A percentile compares a stretch with the other conserved stretches of the same genome.
Evolutionary conservation across 2,329 filamentous ascomycete genomes (phyloP).

Genomic region (Ophioceras dolichostomum): DNA sequence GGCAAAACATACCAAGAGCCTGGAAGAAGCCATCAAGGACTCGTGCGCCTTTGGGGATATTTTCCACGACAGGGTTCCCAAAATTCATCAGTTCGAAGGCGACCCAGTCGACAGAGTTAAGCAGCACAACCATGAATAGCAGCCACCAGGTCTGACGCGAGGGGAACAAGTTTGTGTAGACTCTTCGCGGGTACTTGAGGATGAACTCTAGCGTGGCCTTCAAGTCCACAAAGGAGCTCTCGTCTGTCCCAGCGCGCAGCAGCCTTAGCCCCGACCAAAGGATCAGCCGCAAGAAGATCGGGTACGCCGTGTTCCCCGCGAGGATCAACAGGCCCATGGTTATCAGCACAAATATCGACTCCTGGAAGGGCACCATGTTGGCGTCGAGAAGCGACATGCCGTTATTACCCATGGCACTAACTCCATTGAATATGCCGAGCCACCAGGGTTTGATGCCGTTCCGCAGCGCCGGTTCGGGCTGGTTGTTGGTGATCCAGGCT

Average conservation of each 20-base stretch:
- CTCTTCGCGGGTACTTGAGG: conserved; percentile 41
- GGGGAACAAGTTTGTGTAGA: conserved; percentile 54
- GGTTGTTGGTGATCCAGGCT: conserved; percentile 44
- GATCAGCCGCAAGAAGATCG: conserved; percentile 47
- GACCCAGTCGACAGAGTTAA: conserved; percentile 53
- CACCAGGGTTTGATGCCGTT: conserved; percentile 57
- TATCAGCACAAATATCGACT: conserved; percentile 34
- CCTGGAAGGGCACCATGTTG: conserved; percentile 51
- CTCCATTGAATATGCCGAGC: conserved; percentile 55
- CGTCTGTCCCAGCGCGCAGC: conserved; percentile 23
- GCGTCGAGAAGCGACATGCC: conserved; percentile 56
- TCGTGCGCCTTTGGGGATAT: conserved; percentile 37
- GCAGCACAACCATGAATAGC: conserved; percentile 43
- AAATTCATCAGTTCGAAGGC: conserved; percentile 55
- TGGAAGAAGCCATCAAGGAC: conserved; percentile 55
- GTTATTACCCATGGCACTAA: conserved; percentile 60
- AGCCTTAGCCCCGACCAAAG: conserved; percentile 39
- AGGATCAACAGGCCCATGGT: conserved; percentile 46
- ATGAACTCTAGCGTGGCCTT: conserved; percentile 41
- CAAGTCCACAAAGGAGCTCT: conserved; percentile 22
- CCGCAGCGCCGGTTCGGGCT: conserved; percentile 29
- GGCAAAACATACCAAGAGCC: conserved; percentile 38
- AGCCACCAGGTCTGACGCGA: conserved; percentile 54
- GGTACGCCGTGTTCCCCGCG: conserved; percentile 55
- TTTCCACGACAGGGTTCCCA: conserved; percentile 41